Conservation (phyloP, 2,329 filamentous ascomycete genomes). For the Stachybotrys chlorohalonatus region DNA sequence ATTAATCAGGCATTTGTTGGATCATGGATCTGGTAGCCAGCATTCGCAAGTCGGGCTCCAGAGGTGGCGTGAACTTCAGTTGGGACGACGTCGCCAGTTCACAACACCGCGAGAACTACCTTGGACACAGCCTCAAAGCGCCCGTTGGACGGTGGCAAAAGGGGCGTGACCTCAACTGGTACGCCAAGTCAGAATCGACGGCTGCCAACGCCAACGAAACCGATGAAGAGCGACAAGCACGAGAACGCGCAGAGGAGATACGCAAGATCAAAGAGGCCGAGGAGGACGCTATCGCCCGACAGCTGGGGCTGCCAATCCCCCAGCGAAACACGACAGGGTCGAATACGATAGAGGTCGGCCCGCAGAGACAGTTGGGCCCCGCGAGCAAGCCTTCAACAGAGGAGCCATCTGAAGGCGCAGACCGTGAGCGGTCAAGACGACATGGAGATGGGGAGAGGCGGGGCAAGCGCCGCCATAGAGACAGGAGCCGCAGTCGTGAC, state of each 20-base stretch:
- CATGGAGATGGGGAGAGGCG: slow-evolving; percentile 20
- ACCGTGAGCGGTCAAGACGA: slow-evolving; percentile 18
- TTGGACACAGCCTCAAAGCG: slow-evolving; percentile 86
- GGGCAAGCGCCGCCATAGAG: slow-evolving; percentile 25
- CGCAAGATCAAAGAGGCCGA: slow-evolving; percentile 81
- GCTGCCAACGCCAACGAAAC: slow-evolving; percentile 43
- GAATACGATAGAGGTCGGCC: slow-evolving; percentile 60
- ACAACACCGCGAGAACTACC: slow-evolving; percentile 77
- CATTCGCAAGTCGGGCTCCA: slow-evolving; percentile 82
- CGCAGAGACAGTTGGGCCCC: slow-evolving; percentile 23
- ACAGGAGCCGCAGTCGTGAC: slow-evolving; percentile 24
- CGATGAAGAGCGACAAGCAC: slow-evolving; percentile 46
- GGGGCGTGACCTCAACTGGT: slow-evolving; percentile 58
- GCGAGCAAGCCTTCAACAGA: slow-evolving; percentile 12
- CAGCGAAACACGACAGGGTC: slow-evolving; percentile 47
- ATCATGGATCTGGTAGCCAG: slow-evolving; percentile 87
- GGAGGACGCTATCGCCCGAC: slow-evolving; percentile 78
- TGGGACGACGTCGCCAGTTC: slow-evolving; percentile 92
- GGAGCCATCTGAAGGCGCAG: slow-evolving; percentile 14
- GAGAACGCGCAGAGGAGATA: slow-evolving; percentile 67
- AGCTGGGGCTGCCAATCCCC: slow-evolving; percentile 69
- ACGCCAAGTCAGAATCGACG: slow-evolving; percentile 44
- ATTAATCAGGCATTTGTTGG: not conserved
- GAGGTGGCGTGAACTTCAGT: slow-evolving; percentile 90
- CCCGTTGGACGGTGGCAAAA: slow-evolving; percentile 90